A percentile compares a stretch with the other conserved stretches of the same genome.
Evolutionary conservation across 768 basidiomycete genomes (phyloP).

Genomic region (Termitomyces sp.): DNA sequence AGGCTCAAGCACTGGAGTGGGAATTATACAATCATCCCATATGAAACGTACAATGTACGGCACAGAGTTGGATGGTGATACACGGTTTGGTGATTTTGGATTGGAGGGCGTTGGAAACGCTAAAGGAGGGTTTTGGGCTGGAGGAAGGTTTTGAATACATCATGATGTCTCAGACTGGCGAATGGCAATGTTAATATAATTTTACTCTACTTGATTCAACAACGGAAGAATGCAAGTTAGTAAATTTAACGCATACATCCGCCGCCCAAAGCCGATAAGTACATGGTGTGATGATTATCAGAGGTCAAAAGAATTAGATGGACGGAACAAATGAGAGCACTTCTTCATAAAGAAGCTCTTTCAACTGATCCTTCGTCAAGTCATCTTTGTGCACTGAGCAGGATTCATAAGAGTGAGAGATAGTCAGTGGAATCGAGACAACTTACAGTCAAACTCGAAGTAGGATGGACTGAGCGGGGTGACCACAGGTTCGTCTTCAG

Average conservation of each 20-base stretch:
- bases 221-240: conserved; percentile 15
- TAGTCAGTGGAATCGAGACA: background rate
- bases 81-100: conserved; percentile 84
- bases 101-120: conserved; percentile 71
- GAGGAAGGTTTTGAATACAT: conserved; percentile 35
- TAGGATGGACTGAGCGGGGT: conserved; percentile 77
- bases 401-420: conserved; percentile 4
- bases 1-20: conserved; percentile 18
- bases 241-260: conserved; percentile 11
- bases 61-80: conserved; percentile 76
- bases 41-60: conserved; percentile 79
- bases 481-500: conserved; percentile 86
- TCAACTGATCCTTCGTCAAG: conserved; percentile 74
- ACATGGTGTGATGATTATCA: background rate
- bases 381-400: conserved; percentile 63
- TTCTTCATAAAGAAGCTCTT: conserved; percentile 81
- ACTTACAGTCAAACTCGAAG: conserved; percentile 86
- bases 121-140: conserved; percentile 49
- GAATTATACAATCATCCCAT: conserved; percentile 30
- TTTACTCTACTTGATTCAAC: conserved; percentile 12
- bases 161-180: no score
- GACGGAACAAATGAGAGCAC: conserved; percentile 71
- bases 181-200: background rate
- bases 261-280: conserved; percentile 10
- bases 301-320: conserved; percentile 34